These are phyloP conservation scores for Microbotryum scabiosae DNA, from an alignment of 1,284 basidiomycete species.

Conservation along the genomic window DNA sequence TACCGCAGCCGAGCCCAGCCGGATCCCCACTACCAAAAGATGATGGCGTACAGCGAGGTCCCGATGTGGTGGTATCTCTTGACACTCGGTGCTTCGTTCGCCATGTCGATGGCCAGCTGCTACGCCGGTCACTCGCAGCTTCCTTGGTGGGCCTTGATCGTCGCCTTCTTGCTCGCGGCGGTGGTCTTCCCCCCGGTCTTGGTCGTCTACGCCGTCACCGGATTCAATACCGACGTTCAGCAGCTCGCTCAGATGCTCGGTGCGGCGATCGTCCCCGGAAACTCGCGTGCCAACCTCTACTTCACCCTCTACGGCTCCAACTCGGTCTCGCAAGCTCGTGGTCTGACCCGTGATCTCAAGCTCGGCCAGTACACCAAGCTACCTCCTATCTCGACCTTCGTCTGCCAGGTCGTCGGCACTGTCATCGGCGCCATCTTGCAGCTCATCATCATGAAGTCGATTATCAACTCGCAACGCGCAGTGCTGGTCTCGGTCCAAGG, in stretches of 20 bases:
- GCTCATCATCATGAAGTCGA: slow-evolving; percentile 47
- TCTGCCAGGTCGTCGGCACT: slow-evolving; percentile 58
- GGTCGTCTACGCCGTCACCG: slow-evolving; percentile 51
- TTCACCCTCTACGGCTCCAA: slow-evolving; percentile 30
- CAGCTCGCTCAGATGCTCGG: slow-evolving; percentile 60
- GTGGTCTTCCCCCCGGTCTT: slow-evolving; percentile 52
- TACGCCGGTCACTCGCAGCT: slow-evolving; percentile 49
- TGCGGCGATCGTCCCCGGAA: slow-evolving; percentile 54
- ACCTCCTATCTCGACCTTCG: slow-evolving; percentile 60
- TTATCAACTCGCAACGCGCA: slow-evolving; percentile 48
- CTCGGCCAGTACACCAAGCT: slow-evolving; percentile 70
- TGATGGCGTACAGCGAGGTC: slow-evolving; percentile 51
- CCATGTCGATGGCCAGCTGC: slow-evolving; percentile 43
- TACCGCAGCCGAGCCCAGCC: slow-evolving; percentile 43
- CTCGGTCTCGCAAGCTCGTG: slow-evolving; percentile 48
- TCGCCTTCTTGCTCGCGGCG: slow-evolving; percentile 46
- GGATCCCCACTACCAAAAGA: slow-evolving; percentile 49
- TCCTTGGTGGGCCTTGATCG: slow-evolving; percentile 52
- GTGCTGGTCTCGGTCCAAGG: slow-evolving; percentile 47
- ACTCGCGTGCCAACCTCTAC: slow-evolving; percentile 54
- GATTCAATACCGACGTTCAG: slow-evolving; percentile 37
- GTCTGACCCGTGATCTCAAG: slow-evolving; percentile 55
- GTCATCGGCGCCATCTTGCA: slow-evolving; percentile 49
- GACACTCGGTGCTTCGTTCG: slow-evolving; percentile 51
- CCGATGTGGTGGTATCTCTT: slow-evolving; percentile 57